Evolutionary conservation across 176 grass and related monocot species (phyloP).

Genomic region (Oryza brachyantha): DNA sequence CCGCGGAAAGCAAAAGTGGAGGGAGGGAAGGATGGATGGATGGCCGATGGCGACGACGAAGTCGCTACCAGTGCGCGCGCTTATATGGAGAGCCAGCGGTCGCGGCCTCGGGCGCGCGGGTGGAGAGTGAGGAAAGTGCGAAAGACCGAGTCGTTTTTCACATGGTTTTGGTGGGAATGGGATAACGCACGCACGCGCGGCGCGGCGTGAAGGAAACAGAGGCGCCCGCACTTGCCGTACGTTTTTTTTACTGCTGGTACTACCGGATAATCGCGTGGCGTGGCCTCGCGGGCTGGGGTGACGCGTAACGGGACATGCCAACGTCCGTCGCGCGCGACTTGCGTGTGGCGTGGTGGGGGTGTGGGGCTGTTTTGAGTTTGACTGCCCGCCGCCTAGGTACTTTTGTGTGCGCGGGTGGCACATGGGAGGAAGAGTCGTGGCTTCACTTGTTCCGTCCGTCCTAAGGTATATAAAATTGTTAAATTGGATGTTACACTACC

Average conservation of each 20-base stretch:
- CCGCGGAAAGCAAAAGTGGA: neutral
- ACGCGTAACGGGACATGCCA: too few relatives aligned
- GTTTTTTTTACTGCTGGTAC: too few relatives aligned
- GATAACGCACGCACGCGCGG: neutral
- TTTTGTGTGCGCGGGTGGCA: too few relatives aligned
- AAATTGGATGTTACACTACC: too few relatives aligned
- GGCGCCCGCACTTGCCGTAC: neutral
- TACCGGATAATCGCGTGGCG: too few relatives aligned
- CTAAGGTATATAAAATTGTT: too few relatives aligned
- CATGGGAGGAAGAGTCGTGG: too few relatives aligned
- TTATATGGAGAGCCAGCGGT: neutral
- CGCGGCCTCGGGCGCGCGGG: conserved; percentile 33
- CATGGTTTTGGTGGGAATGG: conserved; percentile 20
- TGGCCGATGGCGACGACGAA: neutral
- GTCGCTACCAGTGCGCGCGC: conserved; percentile 17
- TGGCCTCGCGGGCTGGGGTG: neutral
- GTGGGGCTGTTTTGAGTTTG: too few relatives aligned
- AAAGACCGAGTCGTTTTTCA: conserved; percentile 7
- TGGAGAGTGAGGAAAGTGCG: neutral
- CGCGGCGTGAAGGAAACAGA: neutral
- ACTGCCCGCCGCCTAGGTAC: too few relatives aligned
- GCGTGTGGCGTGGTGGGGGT: neutral
- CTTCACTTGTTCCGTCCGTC: too few relatives aligned
- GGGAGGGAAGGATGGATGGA: too few relatives aligned
- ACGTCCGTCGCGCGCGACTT: neutral